Evolutionary conservation across 371 early-diverging fungal genomes (phyloP), one percentile per base, ranked within the genome.

Genomic region (Mucor irregularis): DNA sequence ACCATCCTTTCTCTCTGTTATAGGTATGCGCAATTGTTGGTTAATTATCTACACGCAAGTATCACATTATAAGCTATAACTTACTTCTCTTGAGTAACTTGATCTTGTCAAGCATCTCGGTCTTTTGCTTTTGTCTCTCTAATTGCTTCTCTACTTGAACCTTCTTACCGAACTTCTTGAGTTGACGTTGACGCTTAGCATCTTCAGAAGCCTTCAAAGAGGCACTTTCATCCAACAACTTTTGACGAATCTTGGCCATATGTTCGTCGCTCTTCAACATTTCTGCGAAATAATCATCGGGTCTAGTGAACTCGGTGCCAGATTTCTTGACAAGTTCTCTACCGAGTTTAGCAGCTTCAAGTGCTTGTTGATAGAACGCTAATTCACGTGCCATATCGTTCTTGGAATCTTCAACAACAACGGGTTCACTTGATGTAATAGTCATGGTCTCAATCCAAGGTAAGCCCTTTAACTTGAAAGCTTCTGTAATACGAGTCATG

Each of bases 81-180:
- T 77, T 84, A 74, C 91, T 89, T 83, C 90, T 91, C 82, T 93
- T 95, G 64, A 93, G 86, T n/a, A 82, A 64, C 54, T 89, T 89
- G 62, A 97, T 91, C 81, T 94, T 95, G 13, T 95, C 95, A 55
- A 94, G 67, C 29, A 84, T 88, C 28, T 90, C 82, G 43, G 86
- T 80, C 81, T 96, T 95, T 68, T 89, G 71, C 63, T 88, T 83
- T 68, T 91, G 88, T 58, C 78, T 68, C 44, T 76, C 72, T 85
- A 85, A 67, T 89, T 96, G 79, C 74, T 93, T 94, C 73, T 94
- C 92, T 10, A 87, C 80, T 76, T 97, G 97, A 5, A 97, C 93
- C 80, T 96, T 91, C 81, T 97, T 97, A 63, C 97, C 97, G 64
- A 92, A 97, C 86, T 97, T 98, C 79, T 92, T 93, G 53, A 90